Percentiles rank a stretch among this genome's conserved stretches.
Conservation (phyloP, 2,329 filamentous ascomycete species). For the Calonectria pauciramosa region DNA sequence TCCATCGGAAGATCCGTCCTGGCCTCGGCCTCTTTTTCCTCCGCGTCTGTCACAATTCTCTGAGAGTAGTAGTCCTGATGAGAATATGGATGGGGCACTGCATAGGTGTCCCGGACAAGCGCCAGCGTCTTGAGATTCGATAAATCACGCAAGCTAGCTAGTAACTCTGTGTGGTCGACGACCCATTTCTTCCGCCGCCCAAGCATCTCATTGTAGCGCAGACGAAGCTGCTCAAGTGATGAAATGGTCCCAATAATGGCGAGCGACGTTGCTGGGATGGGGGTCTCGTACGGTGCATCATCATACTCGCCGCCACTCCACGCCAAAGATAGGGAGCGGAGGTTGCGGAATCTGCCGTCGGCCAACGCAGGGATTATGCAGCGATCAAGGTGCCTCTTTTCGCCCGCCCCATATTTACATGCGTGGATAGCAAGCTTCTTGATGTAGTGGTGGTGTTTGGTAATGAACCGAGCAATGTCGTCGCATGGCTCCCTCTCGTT, state of each 20-base stretch:
- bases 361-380: slow-evolving; percentile 25
- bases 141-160: background rate
- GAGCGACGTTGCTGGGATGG: slow-evolving; percentile 12
- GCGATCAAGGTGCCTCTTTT: slow-evolving; percentile 3
- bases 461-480: slow-evolving; percentile 18
- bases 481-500: background rate
- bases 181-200: slow-evolving; percentile 19
- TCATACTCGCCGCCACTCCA: slow-evolving; percentile 16
- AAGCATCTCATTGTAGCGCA: background rate
- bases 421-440: slow-evolving; percentile 20
- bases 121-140: slow-evolving; percentile 22
- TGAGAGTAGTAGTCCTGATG: slow-evolving; percentile 8
- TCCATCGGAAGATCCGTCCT: background rate
- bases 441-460: background rate
- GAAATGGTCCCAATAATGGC: slow-evolving; percentile 1
- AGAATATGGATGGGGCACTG: background rate
- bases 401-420: accelerated
- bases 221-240: slow-evolving; percentile 31
- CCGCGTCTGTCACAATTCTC: background rate
- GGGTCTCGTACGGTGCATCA: background rate
- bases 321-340: slow-evolving; percentile 25
- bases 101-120: slow-evolving; percentile 24
- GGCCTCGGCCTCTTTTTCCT: background rate
- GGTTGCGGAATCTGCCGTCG: background rate
- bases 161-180: slow-evolving; percentile 20